Evolutionary conservation across 106 monocot species (phyloP).

Genomic region (Acorus gramineus): DNA sequence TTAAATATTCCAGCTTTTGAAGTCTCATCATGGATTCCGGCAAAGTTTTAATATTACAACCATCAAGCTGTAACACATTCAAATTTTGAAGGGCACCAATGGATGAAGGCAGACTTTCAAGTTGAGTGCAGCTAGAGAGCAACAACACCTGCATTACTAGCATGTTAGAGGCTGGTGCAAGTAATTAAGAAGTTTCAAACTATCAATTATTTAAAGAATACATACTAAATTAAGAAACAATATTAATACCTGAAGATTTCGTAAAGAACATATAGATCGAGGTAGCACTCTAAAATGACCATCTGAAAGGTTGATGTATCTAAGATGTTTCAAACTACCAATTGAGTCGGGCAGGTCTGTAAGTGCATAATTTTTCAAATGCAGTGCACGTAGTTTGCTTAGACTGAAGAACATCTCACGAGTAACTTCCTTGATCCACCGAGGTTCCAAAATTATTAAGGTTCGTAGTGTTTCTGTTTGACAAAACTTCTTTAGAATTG

Average conservation of each 20-base stretch:
- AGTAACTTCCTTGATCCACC: background rate
- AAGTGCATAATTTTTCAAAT: background rate
- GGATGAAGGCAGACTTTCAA: too few species aligned
- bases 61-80: too few species aligned
- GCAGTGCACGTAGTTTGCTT: slow-evolving; percentile 12
- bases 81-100: too few species aligned
- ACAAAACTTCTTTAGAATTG: background rate
- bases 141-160: too few species aligned
- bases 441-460: background rate
- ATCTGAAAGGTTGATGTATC: slow-evolving; percentile 19
- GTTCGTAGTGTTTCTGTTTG: slow-evolving; percentile 8
- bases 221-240: too few species aligned
- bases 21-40: background rate
- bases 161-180: too few species aligned
- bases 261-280: too few species aligned
- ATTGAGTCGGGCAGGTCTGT: slow-evolving; percentile 7
- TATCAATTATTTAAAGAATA: too few species aligned
- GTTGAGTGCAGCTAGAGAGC: too few species aligned
- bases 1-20: background rate
- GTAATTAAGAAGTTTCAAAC: too few species aligned
- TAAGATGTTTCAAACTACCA: slow-evolving; percentile 21
- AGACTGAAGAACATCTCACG: background rate
- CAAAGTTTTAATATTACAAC: background rate
- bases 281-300: background rate
- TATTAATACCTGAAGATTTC: too few species aligned